Conservation (phyloP, 345 rosid genomes). For the Schrenkiella parvula region DNA sequence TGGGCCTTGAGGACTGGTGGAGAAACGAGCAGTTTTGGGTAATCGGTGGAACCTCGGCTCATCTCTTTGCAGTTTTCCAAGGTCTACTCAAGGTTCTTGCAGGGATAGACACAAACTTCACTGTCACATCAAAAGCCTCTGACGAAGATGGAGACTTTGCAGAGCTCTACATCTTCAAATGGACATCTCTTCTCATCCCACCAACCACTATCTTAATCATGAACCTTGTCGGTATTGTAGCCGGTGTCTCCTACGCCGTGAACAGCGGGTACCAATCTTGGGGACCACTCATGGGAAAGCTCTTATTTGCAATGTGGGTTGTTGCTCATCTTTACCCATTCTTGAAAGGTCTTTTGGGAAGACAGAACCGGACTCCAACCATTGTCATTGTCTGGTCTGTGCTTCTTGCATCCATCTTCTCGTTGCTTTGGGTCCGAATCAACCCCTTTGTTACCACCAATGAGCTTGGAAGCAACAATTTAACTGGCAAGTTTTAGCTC, state of each 20-base stretch:
- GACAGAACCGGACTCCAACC: constrained; percentile 89
- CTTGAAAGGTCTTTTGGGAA: constrained; percentile 87
- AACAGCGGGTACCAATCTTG: constrained; percentile 96
- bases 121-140: constrained; percentile 89
- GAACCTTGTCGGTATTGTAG: constrained; percentile 80
- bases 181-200: constrained; percentile 95
- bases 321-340: constrained; percentile 91
- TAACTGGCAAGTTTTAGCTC: not conserved
- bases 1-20: constrained; percentile 95
- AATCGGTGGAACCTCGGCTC: constrained; percentile 93
- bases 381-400: constrained; percentile 95
- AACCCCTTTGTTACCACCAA: constrained; percentile 59
- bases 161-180: constrained; percentile 90
- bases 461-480: not conserved
- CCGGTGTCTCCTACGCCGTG: constrained; percentile 78
- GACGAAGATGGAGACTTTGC: constrained; percentile 92
- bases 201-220: constrained; percentile 83
- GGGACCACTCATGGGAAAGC: constrained; percentile 91
- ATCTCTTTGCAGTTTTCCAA: constrained; percentile 92
- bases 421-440: constrained; percentile 85
- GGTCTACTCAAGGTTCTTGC: constrained; percentile 91
- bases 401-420: constrained; percentile 88
- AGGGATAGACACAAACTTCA: constrained; percentile 92
- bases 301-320: constrained; percentile 90
- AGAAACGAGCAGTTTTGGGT: constrained; percentile 99